Percentiles rank a stretch among this genome's conserved stretches.
These are phyloP conservation scores for Cladosporium oxysporum DNA, from an alignment of 2,329 filamentous ascomycete genomes.

Conservation along the genomic window DNA sequence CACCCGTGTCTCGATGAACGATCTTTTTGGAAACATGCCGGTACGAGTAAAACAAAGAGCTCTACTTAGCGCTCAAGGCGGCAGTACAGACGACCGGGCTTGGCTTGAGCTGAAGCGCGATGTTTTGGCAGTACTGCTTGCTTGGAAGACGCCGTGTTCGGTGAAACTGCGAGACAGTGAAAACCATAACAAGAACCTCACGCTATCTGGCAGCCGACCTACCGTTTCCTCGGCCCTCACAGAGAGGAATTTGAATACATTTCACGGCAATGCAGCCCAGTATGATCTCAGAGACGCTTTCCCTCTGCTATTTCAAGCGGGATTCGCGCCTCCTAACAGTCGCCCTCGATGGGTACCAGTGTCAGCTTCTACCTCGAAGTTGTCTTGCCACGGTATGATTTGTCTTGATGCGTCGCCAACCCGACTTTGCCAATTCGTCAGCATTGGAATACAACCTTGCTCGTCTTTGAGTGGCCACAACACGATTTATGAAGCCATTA, in stretches of 20 bases:
- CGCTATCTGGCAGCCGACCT: conserved; percentile 26
- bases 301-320: conserved; percentile 65
- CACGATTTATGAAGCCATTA: conserved; percentile 74
- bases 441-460: conserved; percentile 71
- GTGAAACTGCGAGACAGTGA: conserved; percentile 61
- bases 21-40: conserved; percentile 57
- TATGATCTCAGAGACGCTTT: conserved; percentile 40
- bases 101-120: conserved; percentile 67
- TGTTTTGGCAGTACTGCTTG: conserved; percentile 67
- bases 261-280: conserved; percentile 25
- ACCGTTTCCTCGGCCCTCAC: conserved; percentile 28
- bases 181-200: conserved; percentile 28
- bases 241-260: conserved; percentile 31
- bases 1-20: conserved; percentile 12
- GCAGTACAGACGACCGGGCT: conserved; percentile 69
- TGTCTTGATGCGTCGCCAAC: conserved; percentile 70
- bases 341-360: conserved; percentile 67
- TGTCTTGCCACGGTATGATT: conserved; percentile 70
- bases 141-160: conserved; percentile 61
- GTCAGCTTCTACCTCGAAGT: conserved; percentile 62
- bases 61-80: conserved; percentile 62
- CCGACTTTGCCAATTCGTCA: conserved; percentile 77
- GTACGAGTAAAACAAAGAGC: conserved; percentile 53
- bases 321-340: conserved; percentile 58
- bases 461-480: conserved; percentile 58